Evolutionary conservation across 2,329 filamentous ascomycete species (phyloP), one percentile per base, ranked within the genome.

Genomic region (Polytolypa hystricis): DNA sequence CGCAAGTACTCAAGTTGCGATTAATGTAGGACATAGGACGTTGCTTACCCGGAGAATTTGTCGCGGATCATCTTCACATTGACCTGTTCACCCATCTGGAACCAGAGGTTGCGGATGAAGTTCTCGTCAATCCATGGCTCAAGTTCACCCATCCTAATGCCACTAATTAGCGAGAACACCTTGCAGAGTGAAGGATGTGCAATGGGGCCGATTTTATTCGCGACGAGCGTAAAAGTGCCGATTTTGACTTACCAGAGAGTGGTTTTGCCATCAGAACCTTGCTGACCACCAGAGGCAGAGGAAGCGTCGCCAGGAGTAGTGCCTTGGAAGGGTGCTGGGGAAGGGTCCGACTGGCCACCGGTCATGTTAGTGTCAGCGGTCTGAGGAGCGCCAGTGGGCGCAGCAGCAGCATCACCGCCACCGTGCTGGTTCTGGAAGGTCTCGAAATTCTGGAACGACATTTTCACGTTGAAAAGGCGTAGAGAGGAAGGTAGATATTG

Each of bases 51-150:
- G 57, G 89, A 95, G 64, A 94, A 94, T 66, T 95, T 95, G 69
- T 98, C 91, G 48, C 91, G 84, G 54, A 98, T 98, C 74, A 98
- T 94, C 76, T 98, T 98, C 52, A 98, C 91, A 53, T 95, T 95
- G 53, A 98, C 91, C 46, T 79, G 79, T 65, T 96, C 91, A 49
- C 83, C 86, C 67, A 94, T 83, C 52, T 87, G 79, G 55, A 85
- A 93, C 74, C 85, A 96, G 30, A 96, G 78, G 51, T 83, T 91
- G 65, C 93, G 87, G 56, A 98, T 84, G 62, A 96, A 98, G 65
- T 89, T 93, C 69, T 98, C 91, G 53, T 98, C 91, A 67, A 98
- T 96, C 91, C 91, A 98, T 18, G 86, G 84, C 64, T 96, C 89
- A 46, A 98, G 81, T 62, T 98, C 91, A 50, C 91, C 91, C 91